A percentile compares a stretch with the other conserved stretches of the same genome.
Evolutionary conservation across 371 early-diverging fungal species (phyloP).

Genomic region (Mortierella sp.): DNA sequence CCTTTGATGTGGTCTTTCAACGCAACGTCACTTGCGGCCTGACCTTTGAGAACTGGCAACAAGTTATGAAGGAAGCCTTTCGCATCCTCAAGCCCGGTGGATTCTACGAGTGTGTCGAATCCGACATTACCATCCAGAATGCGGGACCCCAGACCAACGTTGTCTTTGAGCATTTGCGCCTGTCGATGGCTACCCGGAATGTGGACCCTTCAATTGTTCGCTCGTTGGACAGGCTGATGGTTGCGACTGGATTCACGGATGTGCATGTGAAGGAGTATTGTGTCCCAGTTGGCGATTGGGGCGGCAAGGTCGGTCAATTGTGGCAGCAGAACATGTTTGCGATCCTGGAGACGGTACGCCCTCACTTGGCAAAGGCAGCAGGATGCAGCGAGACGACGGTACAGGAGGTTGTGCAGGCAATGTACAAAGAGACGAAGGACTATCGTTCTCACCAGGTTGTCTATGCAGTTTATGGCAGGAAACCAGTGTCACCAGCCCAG

Average conservation of each 20-base stretch:
- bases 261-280: slow-evolving; percentile 40
- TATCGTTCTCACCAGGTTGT: slow-evolving; percentile 24
- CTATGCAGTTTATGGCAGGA: slow-evolving; percentile 39
- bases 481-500: slow-evolving; percentile 17
- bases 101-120: slow-evolving; percentile 56
- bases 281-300: slow-evolving; percentile 43
- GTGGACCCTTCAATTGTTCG: slow-evolving; percentile 40
- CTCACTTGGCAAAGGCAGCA: slow-evolving; percentile 39
- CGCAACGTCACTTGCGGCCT: slow-evolving; percentile 61
- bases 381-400: slow-evolving; percentile 42
- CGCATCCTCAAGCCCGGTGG: slow-evolving; percentile 52
- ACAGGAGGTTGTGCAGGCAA: slow-evolving; percentile 28
- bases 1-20: slow-evolving; percentile 56
- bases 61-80: slow-evolving; percentile 42
- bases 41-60: slow-evolving; percentile 58
- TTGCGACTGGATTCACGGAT: slow-evolving; percentile 46
- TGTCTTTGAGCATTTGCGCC: slow-evolving; percentile 37
- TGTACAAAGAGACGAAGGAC: slow-evolving; percentile 28
- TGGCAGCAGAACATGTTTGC: slow-evolving; percentile 49
- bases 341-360: slow-evolving; percentile 32
- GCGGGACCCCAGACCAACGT: slow-evolving; percentile 41
- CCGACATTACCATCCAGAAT: slow-evolving; percentile 36
- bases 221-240: slow-evolving; percentile 31
- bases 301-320: slow-evolving; percentile 38
- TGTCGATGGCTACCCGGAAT: slow-evolving; percentile 23